Evolutionary conservation across 2,329 filamentous ascomycete species (phyloP), one percentile per base, ranked within the genome.

Genomic region (Pseudogymnoascus sp.): DNA sequence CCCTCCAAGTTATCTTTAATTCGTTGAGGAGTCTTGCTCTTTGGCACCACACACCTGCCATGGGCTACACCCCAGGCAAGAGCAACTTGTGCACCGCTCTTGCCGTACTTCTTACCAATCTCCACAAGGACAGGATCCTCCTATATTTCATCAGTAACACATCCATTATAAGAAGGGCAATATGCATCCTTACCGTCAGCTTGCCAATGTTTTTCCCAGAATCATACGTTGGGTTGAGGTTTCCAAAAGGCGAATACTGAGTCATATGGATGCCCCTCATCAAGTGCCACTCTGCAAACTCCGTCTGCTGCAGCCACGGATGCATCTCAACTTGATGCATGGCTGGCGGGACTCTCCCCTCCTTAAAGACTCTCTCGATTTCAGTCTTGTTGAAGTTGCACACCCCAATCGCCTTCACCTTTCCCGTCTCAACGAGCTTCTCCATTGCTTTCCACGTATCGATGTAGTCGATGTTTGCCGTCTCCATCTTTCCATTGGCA

Each of bases 1-100:
- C 81, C 78, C 69, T 83, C 76, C 68, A 84, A 81, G 72, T 89
- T 89, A 69, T 77, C 79, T 70, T 76, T 74, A 63, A 86, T 86
- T 35, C 83, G 76, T 34, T 74, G 74, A 23, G 79, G 77, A 28
- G 79, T 84, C 41, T 80, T 81, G 66, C 80, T 84, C 76, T 86
- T 87, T 60, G 83, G 83, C 62, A 86, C 75, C 35, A 84, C 81
- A 10, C 82, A 77, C 69, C 83, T 82, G 59, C 81, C 81, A 63
- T 79, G 75, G 59, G 75, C 72, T 60, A 82, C 70, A 64, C 79
- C 81, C 81, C 82, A 84, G 58, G 80, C 79, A 64, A 84, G 80
- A 55, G 83, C 73, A 26, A 82, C 76, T 71, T 84, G 82, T 6
- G 81, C 81, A 21, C 82, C 74, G 7, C 77, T 79, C 71, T 80